Evolutionary conservation across 495 filamentous ascomycete species (phyloP), one percentile per base, ranked within the genome.

Genomic region (Penicillium canescens): DNA sequence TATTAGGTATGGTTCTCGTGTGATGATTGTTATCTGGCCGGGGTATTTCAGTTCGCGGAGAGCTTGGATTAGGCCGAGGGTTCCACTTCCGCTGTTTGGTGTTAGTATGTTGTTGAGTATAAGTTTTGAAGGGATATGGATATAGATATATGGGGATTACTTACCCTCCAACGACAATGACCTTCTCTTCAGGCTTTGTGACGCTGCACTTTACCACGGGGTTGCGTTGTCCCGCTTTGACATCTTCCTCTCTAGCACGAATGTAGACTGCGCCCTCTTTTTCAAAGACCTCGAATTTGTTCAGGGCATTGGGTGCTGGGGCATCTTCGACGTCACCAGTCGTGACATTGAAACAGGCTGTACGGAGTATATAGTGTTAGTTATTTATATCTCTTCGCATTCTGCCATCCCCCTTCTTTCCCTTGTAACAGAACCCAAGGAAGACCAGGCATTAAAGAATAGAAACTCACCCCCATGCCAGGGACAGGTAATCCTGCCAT

Each of bases 291-390:
- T 90, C 87, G 72, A 94, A 98, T 38, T 88, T 87, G 18, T 86
- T 78, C 4, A 98, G 69, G 13, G 87, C 80, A 59, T 97, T 91
- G 6, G 95, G 77, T 2, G 91, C 94, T 1, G 94, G 94, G 0
- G 93, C 91, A 67, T 98, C 88, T 70, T 98, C 94, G 42, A 98
- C 87, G 55, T 97, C 93, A 26, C 94, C 94, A n/a, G 87, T 92
- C 38, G 78, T 72, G 49, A 89, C 82, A 55, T 90, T 90, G 72
- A 96, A 98, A 77, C 94, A 98, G 36, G 94, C 94, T 91, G 56
- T 55, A 57, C 31, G 23, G 9, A 6, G 14, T 26, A 9, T 43
- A 56, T 46, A 63, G 59, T 41, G 36, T 56, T 35, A 33, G 42
- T 21, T 7, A 10, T 2, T 24, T 39, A 18, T 28, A 4, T 21